A percentile compares a stretch with the other conserved stretches of the same genome.
phyloP scores from a whole-genome alignment of 306 rosid species.

The Vigna trinervia region DNA sequence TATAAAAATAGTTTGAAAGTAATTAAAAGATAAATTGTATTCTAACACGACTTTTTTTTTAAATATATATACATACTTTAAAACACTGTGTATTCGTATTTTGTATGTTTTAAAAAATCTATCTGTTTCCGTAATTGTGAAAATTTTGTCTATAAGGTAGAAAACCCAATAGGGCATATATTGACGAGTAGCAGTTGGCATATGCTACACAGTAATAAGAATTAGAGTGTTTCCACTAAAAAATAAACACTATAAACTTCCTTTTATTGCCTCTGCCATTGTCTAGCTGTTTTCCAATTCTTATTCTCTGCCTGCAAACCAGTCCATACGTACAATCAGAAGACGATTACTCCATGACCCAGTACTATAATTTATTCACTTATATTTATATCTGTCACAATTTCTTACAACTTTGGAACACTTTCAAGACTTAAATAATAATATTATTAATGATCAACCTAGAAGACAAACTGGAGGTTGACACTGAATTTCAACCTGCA shows the following conservation, averaged over 20 bases:
- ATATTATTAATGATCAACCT: background rate
- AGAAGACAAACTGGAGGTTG: background rate
- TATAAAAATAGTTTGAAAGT: no score
- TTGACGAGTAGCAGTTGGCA: slow-evolving; percentile 1
- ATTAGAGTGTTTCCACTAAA: slow-evolving; percentile 11
- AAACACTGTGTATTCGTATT: no score
- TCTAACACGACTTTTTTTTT: no score
- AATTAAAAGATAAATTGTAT: no score
- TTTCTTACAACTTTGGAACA: background rate
- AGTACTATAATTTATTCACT: slow-evolving; percentile 21
- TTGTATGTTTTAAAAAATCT: no score
- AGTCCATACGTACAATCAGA: slow-evolving; percentile 23
- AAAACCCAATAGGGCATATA: background rate
- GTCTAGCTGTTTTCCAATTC: slow-evolving; percentile 8
- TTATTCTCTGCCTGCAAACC: slow-evolving; percentile 33
- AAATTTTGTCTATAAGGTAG: no score
- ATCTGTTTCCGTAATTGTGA: no score
- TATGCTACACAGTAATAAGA: background rate
- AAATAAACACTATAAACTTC: slow-evolving; percentile 1
- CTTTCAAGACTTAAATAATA: background rate
- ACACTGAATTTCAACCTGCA: background rate
- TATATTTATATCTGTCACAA: slow-evolving; percentile 6
- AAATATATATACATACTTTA: no score
- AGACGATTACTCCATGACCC: slow-evolving; percentile 12
- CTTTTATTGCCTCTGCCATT: slow-evolving; percentile 16